phyloP scores from a whole-genome alignment of 345 rosid genomes.

The Eucalyptus sp. region DNA sequence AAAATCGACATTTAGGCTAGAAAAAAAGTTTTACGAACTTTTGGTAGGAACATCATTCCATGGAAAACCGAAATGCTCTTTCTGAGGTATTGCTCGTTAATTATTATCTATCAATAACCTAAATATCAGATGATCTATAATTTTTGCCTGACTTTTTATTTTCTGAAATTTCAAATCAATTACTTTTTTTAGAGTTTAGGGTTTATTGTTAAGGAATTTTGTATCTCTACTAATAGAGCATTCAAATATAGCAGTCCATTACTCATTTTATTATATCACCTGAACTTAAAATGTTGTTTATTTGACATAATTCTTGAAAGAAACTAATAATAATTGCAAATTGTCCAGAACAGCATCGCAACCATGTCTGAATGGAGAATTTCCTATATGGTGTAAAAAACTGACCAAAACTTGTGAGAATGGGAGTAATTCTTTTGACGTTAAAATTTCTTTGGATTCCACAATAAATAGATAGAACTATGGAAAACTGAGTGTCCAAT shows the following conservation, averaged over 20 bases:
- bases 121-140: not conserved
- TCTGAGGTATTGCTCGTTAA: not conserved
- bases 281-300: not conserved
- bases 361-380: not conserved
- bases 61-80: not conserved
- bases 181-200: not conserved
- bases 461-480: not conserved
- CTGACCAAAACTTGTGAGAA: not conserved
- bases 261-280: not conserved
- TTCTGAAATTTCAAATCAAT: not conserved
- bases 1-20: not conserved
- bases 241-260: not conserved
- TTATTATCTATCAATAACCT: not conserved
- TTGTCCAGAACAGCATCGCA: not conserved
- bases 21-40: not conserved
- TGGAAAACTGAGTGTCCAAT: not conserved
- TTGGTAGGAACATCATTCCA: not conserved
- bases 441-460: not conserved
- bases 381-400: not conserved
- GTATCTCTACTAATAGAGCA: not conserved
- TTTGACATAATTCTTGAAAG: not conserved
- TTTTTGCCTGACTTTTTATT: not conserved
- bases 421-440: not conserved
- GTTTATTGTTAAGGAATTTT: not conserved
- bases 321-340: not conserved